Base-by-base conservation (phyloP, 2,329 filamentous ascomycete genomes). In the Trichoderma citrinoviride region DNA sequence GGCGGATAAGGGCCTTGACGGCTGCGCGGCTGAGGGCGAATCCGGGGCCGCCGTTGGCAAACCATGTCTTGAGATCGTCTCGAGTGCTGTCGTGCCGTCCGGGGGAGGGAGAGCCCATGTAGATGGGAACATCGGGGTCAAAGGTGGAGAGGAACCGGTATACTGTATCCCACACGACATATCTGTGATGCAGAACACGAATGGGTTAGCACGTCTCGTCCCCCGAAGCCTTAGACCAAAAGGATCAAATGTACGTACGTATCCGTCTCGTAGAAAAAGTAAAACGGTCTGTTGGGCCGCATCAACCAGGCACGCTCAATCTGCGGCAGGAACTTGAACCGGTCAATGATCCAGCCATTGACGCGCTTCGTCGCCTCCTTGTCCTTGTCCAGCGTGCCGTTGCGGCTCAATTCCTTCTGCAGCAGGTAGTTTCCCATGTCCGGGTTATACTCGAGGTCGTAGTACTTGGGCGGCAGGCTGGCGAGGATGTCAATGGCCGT, bases 261-360 rank as follows among this genome's bases (percentile, higher is more conserved):
- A 70, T 86, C 83, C 3, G 82, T 82, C 68, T 86, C 83, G 53
- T 83, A 80, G 71, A 85, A 84, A 61, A 86, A 78, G 68, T 83
- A 86, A 79, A 84, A 85, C 41, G 82, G 76, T 52, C 80, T 79
- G n/a, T 78, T 73, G 2, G 79, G 79, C 37, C 80, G 81, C 61
- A 75, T 72, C 29, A 76, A 73, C 74, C 82, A 83, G 0, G 82
- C 80, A 29, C 79, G 74, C 65, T 84, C 81, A 5, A 86, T 75
- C 79, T 84, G 83, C 46, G 83, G 82, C 33, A 86, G 70, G 67
- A 85, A 85, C 71, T 86, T 86, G 77, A 81, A 86, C 70, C 83
- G 83, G 73, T 86, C 83, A 52, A 85, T 76, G 27, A 74, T 78
- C 83, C 83, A 85, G 2, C 82, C 82, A 46, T 72, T 75, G 67